phyloP scores from a whole-genome alignment of 202 grass and related monocot species.

The Sporobolus alterniflorus region DNA sequence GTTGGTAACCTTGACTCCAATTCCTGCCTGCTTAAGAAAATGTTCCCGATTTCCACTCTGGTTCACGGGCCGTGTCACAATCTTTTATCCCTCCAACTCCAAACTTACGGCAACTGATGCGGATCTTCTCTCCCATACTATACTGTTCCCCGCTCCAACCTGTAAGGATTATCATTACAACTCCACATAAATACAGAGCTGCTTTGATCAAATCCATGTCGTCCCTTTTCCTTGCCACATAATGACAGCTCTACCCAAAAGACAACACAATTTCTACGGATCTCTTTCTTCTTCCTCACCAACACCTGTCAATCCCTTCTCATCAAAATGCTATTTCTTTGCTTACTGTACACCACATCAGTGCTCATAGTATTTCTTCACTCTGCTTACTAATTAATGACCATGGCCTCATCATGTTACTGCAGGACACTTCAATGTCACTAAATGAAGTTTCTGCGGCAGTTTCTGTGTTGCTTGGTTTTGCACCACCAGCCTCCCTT shows the following conservation, averaged over 20 bases:
- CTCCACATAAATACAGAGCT: neutral
- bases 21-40: neutral
- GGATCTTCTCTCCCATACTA: neutral
- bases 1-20: neutral
- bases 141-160: neutral
- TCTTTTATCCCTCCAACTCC: neutral
- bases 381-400: neutral
- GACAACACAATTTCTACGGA: neutral
- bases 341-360: neutral
- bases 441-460: constrained; percentile 71
- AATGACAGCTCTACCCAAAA: neutral
- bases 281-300: neutral
- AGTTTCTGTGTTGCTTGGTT: constrained; percentile 93
- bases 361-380: neutral
- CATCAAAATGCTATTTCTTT: neutral
- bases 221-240: neutral
- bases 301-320: neutral
- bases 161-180: neutral
- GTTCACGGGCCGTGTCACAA: neutral
- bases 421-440: constrained; percentile 65
- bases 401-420: constrained; percentile 9
- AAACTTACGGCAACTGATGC: neutral
- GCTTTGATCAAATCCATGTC: neutral
- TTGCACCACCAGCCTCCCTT: constrained; percentile 61
- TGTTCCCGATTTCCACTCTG: neutral